Percentiles rank a stretch among this genome's conserved stretches.
phyloP scores from a whole-genome alignment of 108 stramenopile genomes.

The Skeletonema tropicum region DNA sequence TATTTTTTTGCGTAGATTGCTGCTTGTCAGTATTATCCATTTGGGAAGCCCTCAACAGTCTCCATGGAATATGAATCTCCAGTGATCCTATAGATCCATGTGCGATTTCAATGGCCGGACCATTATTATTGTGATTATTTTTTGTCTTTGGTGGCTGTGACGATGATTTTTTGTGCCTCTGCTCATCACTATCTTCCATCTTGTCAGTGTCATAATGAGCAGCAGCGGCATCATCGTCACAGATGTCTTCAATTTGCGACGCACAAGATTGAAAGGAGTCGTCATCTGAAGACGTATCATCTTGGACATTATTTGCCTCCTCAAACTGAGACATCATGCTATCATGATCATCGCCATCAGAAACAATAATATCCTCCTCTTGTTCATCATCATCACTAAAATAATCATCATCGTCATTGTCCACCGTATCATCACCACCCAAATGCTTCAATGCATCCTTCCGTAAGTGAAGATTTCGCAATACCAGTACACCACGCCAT shows the following conservation, averaged over 20 bases:
- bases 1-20: neutral
- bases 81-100: conserved; percentile 67
- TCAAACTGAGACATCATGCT: neutral
- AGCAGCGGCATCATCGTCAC: neutral
- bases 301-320: conserved; percentile 10
- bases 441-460: conserved; percentile 56
- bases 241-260: conserved; percentile 10
- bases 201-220: neutral
- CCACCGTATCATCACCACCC: conserved; percentile 7
- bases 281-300: conserved; percentile 11
- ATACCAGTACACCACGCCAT: conserved; percentile 70
- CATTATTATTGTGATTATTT: neutral
- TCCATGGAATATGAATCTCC: conserved; percentile 72
- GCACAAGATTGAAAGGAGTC: conserved; percentile 26
- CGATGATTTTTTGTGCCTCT: neutral
- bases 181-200: neutral
- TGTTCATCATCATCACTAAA: conserved; percentile 9
- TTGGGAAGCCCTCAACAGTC: conserved; percentile 20
- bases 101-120: conserved; percentile 57
- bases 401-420: conserved; percentile 13
- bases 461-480: conserved; percentile 59
- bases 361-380: too few species aligned
- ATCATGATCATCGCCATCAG: conserved; percentile 12
- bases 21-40: neutral
- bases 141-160: neutral